Base-by-base conservation (phyloP, 345 rosid species). In the Populus pruinosa region DNA sequence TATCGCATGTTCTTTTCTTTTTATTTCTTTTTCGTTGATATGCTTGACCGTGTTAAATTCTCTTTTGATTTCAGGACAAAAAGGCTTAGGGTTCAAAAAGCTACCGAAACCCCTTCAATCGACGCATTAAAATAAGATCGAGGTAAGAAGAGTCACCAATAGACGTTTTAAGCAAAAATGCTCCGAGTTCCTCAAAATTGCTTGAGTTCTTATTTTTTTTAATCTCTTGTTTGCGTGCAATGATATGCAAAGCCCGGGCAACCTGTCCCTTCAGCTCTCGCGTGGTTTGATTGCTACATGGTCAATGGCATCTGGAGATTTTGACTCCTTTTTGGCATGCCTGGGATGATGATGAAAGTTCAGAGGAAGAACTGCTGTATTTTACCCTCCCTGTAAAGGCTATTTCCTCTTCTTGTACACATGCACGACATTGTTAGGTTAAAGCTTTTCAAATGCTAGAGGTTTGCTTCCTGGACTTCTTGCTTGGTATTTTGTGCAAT, bases 11-110 rank as follows among this genome's bases (percentile, higher is more conserved):
- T 11, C 27, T 47, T 39, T 9, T 49, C 5, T 2, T 2, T n/a
- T 11, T 43, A 4, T 66, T 1, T 23, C 31, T 31, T 29, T 44
- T 27, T 39, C 23, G 10, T 27, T 62, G 17, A 31, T n/a, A 35
- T 62, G 67, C 8, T 5, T 49, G 14, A 61, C 20, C 68, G 35
- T 63, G 39, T 50, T 65, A 25, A 11, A 13, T 43, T 63, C 38
- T 17, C 4, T 17, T 11, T 21, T 17, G 41, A 63, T 50, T 73
- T 59, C 82, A 79, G 82, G 82, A 49, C 63, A 10, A 79, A 79
- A 59, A 56, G 53, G 53, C 14, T 44, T 17, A 73, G 78, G 69
- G 73, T 29, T 68, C 73, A 39, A 61, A 74, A 61, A 27, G 65
- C 21, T 73, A 41, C 20, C 29, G 77, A 8, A 36, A 33, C 8